Base-by-base conservation (phyloP, 2,329 filamentous ascomycete genomes). In the Magnaporthales sp. region DNA sequence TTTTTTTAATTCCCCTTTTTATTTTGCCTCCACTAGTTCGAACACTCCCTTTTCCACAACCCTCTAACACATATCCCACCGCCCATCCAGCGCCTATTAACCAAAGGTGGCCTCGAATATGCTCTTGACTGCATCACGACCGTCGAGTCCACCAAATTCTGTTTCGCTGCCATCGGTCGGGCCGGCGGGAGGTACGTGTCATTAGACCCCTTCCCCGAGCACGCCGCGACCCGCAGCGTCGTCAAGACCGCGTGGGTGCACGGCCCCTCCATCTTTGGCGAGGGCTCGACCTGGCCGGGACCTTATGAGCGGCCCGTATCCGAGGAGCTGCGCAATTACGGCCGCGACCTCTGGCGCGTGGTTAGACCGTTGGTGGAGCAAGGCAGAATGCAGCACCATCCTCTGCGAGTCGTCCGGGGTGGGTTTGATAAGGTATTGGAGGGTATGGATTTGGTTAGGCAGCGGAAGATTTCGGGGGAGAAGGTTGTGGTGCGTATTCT, bases 81-180 rank as follows among this genome's bases (percentile, higher is more conserved):
- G n/a, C n/a, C n/a, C n/a, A n/a, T n/a, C n/a, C n/a, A 78, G 46
- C 73, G 76, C 60, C 75, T 75, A 65, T 19, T 58, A 19, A 58
- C 24, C 9, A n/a, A 26, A n/a, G 54, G 54, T 66, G 4, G n/a
- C 3, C 69, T 71, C 1, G 15, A 56, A 5, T 51, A 67, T 13
- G 70, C 68, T 10, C 66, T 70, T 3, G 70, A 71, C 62, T 71
- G 68, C 29, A 63, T 70, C 22, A 68, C 68, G 1, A 66, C 68
- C 11, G 67, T 66, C 30, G 64, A 68, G 51, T 66, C 68, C 13
- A 70, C 67, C 67, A 54, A 60, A 26, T 27, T 70, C 7, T 66
- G 65, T 27, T 71, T 70, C 63, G 68, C 67, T 26, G 67, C 68
- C 32, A 66, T 70, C 3, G 69, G 69, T 54, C 19, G 60, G 9